A percentile compares a stretch with the other conserved stretches of the same genome.
phyloP scores from a whole-genome alignment of 2,329 filamentous ascomycete species.

The Sporothrix schenckii region DNA sequence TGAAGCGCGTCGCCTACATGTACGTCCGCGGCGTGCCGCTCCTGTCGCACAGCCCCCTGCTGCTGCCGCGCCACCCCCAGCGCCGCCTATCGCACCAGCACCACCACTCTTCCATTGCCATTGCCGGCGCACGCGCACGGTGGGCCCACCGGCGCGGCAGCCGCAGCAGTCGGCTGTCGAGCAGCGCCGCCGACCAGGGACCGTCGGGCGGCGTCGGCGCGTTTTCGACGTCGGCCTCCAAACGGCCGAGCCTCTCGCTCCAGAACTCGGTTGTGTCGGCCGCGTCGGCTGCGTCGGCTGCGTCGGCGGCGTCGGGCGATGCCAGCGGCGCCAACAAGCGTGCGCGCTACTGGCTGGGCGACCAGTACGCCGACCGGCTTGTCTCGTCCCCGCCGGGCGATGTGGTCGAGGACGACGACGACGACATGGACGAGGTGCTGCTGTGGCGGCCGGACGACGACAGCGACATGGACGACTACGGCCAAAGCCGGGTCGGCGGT shows the following conservation, averaged over 20 bases:
- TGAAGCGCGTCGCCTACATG: constrained; percentile 91
- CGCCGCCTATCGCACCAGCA: constrained; percentile 32
- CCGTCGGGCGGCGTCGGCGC: background rate
- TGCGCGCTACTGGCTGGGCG: constrained; percentile 84
- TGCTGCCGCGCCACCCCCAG: constrained; percentile 43
- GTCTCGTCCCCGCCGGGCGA: constrained; percentile 51
- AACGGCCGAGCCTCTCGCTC: constrained; percentile 41
- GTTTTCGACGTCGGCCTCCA: constrained; percentile 32
- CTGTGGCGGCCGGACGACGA: constrained; percentile 63
- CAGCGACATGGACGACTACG: constrained; percentile 58
- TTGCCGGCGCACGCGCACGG: constrained; percentile 26
- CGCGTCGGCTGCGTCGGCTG: constrained; percentile 15
- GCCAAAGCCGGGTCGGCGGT: constrained; percentile 48
- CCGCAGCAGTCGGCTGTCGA: constrained; percentile 27
- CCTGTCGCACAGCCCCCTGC: constrained; percentile 63
- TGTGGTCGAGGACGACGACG: constrained; percentile 54
- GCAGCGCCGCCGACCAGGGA: constrained; percentile 22
- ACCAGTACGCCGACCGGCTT: constrained; percentile 57
- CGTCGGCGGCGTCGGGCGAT: constrained; percentile 35
- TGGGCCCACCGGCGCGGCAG: constrained; percentile 33
- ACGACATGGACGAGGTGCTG: constrained; percentile 54
- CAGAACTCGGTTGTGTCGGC: constrained; percentile 23
- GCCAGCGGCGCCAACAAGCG: constrained; percentile 70
- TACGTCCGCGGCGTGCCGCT: constrained; percentile 87
- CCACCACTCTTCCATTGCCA: constrained; percentile 32